phyloP scores from a whole-genome alignment of 2,329 filamentous ascomycete genomes.

The Cladosporium phlei region DNA sequence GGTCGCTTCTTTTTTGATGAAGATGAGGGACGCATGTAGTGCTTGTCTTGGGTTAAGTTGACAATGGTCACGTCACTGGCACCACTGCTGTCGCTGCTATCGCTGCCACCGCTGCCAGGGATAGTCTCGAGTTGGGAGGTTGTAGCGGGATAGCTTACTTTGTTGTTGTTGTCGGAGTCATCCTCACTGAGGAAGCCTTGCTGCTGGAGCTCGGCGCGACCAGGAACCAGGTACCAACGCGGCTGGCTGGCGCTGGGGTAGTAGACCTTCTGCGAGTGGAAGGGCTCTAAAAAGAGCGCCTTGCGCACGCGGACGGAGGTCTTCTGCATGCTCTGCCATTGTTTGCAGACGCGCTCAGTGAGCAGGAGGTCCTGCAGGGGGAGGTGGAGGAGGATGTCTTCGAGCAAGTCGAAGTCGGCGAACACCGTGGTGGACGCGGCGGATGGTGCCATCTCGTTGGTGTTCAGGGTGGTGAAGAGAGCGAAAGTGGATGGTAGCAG shows the following conservation, averaged over 20 bases:
- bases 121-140: no score
- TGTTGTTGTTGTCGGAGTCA: not conserved
- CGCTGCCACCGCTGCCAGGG: no score
- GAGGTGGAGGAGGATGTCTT: conserved; percentile 13
- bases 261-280: not conserved
- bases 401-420: conserved; percentile 14
- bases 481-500: not conserved
- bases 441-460: no score
- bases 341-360: conserved; percentile 12
- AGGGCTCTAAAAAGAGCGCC: not conserved
- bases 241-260: not conserved
- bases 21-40: no score
- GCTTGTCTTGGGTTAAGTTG: no score
- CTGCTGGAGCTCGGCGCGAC: not conserved
- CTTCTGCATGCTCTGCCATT: not conserved
- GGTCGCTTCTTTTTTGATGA: no score
- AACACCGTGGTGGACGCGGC: conserved; percentile 1
- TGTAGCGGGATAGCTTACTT: no score
- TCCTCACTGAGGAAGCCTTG: not conserved
- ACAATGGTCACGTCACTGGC: no score
- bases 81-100: no score
- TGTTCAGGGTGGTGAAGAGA: no score
- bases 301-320: not conserved
- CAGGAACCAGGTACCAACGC: not conserved
- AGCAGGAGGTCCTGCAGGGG: conserved; percentile 10